Evolutionary conservation across 768 basidiomycete genomes (phyloP).

Genomic region (Xerocomellus amylosporus): DNA sequence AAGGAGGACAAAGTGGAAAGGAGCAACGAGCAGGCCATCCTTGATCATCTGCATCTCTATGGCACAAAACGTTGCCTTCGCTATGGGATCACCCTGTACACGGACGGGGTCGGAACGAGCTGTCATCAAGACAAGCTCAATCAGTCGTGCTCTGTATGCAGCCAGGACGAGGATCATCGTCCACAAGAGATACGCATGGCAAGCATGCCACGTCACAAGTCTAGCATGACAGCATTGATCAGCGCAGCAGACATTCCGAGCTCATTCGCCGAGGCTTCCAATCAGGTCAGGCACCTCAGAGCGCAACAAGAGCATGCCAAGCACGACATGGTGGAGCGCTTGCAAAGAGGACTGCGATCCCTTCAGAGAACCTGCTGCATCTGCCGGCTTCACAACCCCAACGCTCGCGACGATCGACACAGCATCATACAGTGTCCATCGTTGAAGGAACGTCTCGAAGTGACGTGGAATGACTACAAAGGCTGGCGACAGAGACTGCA

Average conservation of each 20-base stretch:
- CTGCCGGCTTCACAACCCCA: neutral
- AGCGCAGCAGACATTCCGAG: no score
- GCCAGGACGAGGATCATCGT: neutral
- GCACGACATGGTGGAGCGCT: neutral
- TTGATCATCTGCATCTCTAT: neutral
- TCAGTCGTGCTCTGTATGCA: neutral
- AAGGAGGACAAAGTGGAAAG: neutral
- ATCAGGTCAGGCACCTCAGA: neutral
- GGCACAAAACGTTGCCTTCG: slow-evolving; percentile 1
- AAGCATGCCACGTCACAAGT: neutral
- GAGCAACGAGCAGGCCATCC: neutral
- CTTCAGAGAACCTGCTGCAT: neutral
- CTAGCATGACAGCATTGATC: neutral
- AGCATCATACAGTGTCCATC: neutral
- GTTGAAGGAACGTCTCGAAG: neutral
- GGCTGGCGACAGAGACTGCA: neutral
- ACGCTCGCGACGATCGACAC: fast-evolving
- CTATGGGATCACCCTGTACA: neutral
- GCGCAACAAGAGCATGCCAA: neutral
- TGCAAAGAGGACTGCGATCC: neutral
- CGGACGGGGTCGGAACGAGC: neutral
- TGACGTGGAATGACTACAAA: neutral
- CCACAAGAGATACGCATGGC: neutral
- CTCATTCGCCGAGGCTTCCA: neutral
- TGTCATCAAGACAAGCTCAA: neutral